A percentile compares a stretch with the other conserved stretches of the same genome.
Conservation (phyloP, 2,329 filamentous ascomycete genomes). For the Talaromyces sp. region DNA sequence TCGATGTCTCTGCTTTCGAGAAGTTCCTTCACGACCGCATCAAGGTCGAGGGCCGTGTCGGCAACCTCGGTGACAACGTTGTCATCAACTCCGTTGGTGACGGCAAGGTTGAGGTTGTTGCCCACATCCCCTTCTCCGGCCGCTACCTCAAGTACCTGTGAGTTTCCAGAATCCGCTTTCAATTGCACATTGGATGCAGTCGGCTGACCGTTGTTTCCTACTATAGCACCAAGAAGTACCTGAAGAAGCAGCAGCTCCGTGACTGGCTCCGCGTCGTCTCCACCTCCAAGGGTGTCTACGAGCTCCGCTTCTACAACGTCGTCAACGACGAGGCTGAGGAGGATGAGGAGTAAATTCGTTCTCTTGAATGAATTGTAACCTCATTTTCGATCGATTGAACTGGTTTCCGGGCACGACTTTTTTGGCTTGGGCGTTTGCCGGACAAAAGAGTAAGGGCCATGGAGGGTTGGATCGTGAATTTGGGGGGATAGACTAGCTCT, state of each 20-base stretch:
- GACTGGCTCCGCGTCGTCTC: conserved; percentile 99
- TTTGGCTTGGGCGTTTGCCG: conserved; percentile 15
- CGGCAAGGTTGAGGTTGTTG: conserved; percentile 96
- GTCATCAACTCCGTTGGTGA: conserved; percentile 88
- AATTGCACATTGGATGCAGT: no score
- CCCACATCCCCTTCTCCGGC: conserved; percentile 97
- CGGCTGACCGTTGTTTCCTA: conserved; percentile 11
- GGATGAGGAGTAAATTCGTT: conserved; percentile 84
- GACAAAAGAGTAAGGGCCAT: conserved; percentile 15
- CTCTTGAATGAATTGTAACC: conserved; percentile 14
- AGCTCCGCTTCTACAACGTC: conserved; percentile 99
- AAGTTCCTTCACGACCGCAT: conserved; percentile 99
- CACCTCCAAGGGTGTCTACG: conserved; percentile 97
- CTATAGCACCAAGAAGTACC: conserved; percentile 97
- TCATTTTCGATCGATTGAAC: conserved; percentile 16
- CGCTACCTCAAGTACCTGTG: conserved; percentile 99
- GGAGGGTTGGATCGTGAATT: conserved; percentile 16
- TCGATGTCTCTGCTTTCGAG: conserved; percentile 97
- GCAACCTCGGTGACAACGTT: conserved; percentile 94
- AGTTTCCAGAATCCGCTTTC: conserved; percentile 44
- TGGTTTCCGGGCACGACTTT: conserved; percentile 15
- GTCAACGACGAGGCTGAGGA: conserved; percentile 97
- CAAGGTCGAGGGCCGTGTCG: conserved; percentile 96
- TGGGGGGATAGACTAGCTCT: conserved; percentile 25
- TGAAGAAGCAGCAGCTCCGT: conserved; percentile 99